Percentiles rank a stretch among this genome's conserved stretches.
These are phyloP conservation scores for Oldenlandia corymbosa DNA, from an alignment of 257 asterid genomes.

Conservation along the genomic window DNA sequence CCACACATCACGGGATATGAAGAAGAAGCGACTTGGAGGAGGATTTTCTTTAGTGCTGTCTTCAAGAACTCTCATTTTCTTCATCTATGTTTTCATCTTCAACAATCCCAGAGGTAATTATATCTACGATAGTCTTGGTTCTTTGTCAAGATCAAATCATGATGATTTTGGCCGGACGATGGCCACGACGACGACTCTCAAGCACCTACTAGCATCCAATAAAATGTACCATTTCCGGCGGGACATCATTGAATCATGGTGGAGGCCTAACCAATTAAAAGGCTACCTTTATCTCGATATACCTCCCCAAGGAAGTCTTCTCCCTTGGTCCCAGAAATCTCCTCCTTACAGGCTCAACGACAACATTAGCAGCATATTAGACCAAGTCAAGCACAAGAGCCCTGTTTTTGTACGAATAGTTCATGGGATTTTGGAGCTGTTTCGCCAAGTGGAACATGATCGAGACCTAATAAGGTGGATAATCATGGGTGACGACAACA, in stretches of 20 bases:
- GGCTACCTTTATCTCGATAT: background rate
- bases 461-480: constrained; percentile 6
- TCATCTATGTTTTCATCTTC: too few species aligned
- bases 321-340: background rate
- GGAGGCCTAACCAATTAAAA: background rate
- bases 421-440: background rate
- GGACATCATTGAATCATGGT: background rate
- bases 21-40: too few species aligned
- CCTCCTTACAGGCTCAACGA: constrained; percentile 1
- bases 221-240: background rate
- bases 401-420: background rate
- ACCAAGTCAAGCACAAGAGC: background rate
- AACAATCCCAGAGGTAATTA: too few species aligned
- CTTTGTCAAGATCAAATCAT: too few species aligned
- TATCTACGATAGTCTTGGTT: too few species aligned
- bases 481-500: too few species aligned
- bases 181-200: background rate
- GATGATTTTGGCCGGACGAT: too few species aligned
- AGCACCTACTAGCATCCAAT: background rate
- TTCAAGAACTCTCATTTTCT: too few species aligned
- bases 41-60: too few species aligned
- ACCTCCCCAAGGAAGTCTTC: background rate
- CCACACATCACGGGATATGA: too few species aligned
- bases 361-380: background rate
- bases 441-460: background rate